Conservation (phyloP, 169 alveolate species). For the Plasmodium yoelii region DNA sequence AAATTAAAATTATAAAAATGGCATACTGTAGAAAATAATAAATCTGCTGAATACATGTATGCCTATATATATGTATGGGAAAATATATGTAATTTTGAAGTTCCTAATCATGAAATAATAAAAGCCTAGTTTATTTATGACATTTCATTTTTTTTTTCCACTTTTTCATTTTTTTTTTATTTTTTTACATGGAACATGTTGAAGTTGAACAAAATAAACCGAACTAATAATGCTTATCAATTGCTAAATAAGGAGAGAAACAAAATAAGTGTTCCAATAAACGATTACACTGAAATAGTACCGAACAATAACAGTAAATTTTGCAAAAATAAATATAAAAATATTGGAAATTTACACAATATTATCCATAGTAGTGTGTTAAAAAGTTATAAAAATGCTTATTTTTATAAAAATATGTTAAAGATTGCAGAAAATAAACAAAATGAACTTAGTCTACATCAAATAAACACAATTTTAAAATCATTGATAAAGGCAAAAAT, state of each 20-base stretch:
- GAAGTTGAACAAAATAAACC: constrained; percentile 26
- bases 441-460: constrained; percentile 54
- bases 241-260: constrained; percentile 41
- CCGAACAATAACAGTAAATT: constrained; percentile 55
- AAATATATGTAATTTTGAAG: no score
- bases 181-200: constrained; percentile 10
- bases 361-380: constrained; percentile 52
- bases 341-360: constrained; percentile 30
- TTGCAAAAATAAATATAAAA: constrained; percentile 59
- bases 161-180: no score
- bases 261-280: constrained; percentile 29
- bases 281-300: constrained; percentile 41
- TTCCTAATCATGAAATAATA: no score
- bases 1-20: no score
- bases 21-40: no score
- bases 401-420: constrained; percentile 49
- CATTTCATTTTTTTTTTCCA: no score
- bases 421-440: constrained; percentile 47
- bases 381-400: constrained; percentile 54
- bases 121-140: no score
- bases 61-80: no score
- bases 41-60: no score
- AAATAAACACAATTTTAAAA: constrained; percentile 62
- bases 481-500: constrained; percentile 45
- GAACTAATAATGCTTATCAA: constrained; percentile 14